Evolutionary conservation across 169 alveolate species (phyloP).

Genomic region (Eimeria brunetti): DNA sequence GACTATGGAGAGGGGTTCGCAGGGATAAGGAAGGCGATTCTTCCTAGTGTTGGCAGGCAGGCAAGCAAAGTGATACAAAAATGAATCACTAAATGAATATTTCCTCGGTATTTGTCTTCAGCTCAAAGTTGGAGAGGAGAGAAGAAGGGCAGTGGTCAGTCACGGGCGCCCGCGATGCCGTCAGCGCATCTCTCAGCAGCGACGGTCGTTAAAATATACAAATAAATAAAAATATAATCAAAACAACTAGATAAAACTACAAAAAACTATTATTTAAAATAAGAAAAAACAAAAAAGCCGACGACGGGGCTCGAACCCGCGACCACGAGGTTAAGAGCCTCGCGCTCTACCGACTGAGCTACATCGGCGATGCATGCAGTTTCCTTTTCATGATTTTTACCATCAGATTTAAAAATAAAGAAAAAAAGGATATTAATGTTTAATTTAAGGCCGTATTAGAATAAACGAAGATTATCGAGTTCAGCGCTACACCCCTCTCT

Average conservation of each 20-base stretch:
- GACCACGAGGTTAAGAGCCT: slow-evolving; percentile 99
- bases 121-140: background rate
- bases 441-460: too few relatives aligned
- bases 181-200: background rate
- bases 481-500: too few relatives aligned
- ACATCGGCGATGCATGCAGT: slow-evolving; percentile 93
- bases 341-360: slow-evolving; percentile 99
- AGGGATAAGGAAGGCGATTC: too few relatives aligned
- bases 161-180: background rate
- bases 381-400: too few relatives aligned
- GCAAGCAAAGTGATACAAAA: background rate
- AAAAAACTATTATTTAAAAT: too few relatives aligned
- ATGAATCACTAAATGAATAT: background rate
- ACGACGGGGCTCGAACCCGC: slow-evolving; percentile 99
- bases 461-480: too few relatives aligned
- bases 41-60: too few relatives aligned
- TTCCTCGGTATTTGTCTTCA: background rate
- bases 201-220: background rate
- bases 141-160: background rate
- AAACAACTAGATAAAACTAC: background rate
- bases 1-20: too few relatives aligned
- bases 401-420: too few relatives aligned
- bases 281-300: slow-evolving; percentile 53
- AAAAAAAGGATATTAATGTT: too few relatives aligned
- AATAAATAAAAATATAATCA: background rate